Base-by-base conservation (phyloP, 225 moss, liverwort and hornwort species). In the Takakia lepidozioides region DNA sequence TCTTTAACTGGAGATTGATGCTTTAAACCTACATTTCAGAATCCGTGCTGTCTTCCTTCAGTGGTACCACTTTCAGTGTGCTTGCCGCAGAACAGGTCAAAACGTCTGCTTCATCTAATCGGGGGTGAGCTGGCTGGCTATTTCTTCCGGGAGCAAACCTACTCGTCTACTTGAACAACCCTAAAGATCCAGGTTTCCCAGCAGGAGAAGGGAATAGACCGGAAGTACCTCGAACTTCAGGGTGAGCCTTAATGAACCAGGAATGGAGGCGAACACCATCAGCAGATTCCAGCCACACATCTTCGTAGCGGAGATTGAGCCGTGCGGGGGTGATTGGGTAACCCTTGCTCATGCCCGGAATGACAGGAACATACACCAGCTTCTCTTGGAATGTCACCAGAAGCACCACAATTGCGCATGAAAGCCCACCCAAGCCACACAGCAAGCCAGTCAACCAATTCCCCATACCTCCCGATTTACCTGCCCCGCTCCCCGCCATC, bases 341-440 rank as follows among this genome's bases (percentile, higher is more conserved):
- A 20, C 65, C 69, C 44, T 70, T 79, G 29, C 61, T 69, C 78
- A 79, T 73, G 17, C 78, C 78, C 48, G 78, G 78, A 51, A 79
- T 73, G 38, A 79, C 69, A 5, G 78, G 78, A 44, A 79, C 69
- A 38, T 79, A 79, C 21, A 79, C 78, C 66, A 79, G 45, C 65
- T 79, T 79, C 55, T 79, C 78, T 66, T 79, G 78, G 38, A 79
- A 43, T 0, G 78, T 63, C 27, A 79, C 73, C 36, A 79, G 59
- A 27, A 79, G 62, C 42, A 79, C 51, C 21, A 79, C 52, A 49
- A 73, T 69, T 24, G 73, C 69, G 27, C 69, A 73, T 22, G 56
- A 57, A 1, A 79, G 20, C 10, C 78, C 78, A 10, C 73, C 73
- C 17, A 43, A 48, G 13, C 78, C 78, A 63, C 69, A 79, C 29